These are phyloP conservation scores for Avena eriantha DNA, from an alignment of 176 grass and related monocot species.

Conservation along the genomic window DNA sequence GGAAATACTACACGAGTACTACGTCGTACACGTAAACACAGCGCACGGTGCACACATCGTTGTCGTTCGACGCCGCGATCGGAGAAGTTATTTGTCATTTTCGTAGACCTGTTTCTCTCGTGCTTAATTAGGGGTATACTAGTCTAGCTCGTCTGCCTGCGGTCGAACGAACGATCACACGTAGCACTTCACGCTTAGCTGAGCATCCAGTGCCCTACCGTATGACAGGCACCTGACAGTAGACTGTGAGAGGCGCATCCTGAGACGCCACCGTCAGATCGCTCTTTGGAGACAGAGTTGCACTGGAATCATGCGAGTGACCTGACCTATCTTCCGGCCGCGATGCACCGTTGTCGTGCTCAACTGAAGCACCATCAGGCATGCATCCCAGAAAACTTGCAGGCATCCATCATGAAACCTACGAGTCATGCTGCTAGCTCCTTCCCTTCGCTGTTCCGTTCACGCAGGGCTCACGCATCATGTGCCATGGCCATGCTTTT, in stretches of 20 bases:
- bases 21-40: background rate
- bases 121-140: no score
- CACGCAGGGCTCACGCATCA: slow-evolving; percentile 17
- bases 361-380: background rate
- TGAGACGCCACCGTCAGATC: slow-evolving; percentile 11
- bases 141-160: background rate
- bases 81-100: background rate
- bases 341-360: slow-evolving; percentile 4
- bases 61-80: background rate
- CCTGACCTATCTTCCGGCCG: background rate
- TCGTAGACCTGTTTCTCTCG: slow-evolving; percentile 7
- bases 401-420: background rate
- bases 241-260: background rate
- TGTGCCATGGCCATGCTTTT: slow-evolving; percentile 45
- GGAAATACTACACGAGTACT: background rate
- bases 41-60: background rate
- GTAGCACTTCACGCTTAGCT: background rate
- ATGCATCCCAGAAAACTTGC: background rate
- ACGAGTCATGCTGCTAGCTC: background rate
- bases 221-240: slow-evolving; percentile 3
- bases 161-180: background rate
- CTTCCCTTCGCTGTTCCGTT: background rate
- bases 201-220: background rate
- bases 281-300: background rate
- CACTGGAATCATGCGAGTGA: slow-evolving; percentile 26